Conservation (phyloP, 345 rosid species). For the Brassica incana region DNA sequence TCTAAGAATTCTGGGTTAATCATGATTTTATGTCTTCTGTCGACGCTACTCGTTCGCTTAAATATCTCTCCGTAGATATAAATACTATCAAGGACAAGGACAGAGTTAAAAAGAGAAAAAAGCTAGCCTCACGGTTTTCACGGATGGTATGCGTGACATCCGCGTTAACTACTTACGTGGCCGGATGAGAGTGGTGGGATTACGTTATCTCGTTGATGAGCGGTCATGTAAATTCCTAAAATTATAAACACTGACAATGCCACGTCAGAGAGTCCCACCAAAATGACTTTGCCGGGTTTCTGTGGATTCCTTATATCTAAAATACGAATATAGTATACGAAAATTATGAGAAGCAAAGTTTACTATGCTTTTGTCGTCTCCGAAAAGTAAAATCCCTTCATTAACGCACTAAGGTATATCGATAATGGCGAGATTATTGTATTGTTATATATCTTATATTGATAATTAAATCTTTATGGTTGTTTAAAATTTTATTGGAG, state of each 20-base stretch:
- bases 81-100: neutral
- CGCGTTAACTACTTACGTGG: constrained; percentile 25
- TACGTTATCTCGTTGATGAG: constrained; percentile 23
- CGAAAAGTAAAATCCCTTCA: constrained; percentile 25
- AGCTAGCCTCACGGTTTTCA: constrained; percentile 4
- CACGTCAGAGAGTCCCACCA: constrained; percentile 57
- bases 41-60: constrained; percentile 22
- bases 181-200: neutral
- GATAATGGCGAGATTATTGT: constrained; percentile 14
- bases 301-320: neutral
- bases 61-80: neutral
- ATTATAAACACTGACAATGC: constrained; percentile 35
- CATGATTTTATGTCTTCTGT: constrained; percentile 29
- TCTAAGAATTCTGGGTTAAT: too few relatives aligned
- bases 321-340: neutral
- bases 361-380: constrained; percentile 14
- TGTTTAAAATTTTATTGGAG: constrained; percentile 10
- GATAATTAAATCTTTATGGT: constrained; percentile 21
- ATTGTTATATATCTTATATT: neutral
- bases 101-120: neutral
- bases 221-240: constrained; percentile 13
- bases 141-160: neutral
- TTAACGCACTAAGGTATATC: constrained; percentile 36
- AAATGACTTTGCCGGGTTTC: constrained; percentile 23
- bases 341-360: neutral